Evolutionary conservation across 1,139 yeast genomes (phyloP), one percentile per base, ranked within the genome.

Genomic region (Petasospora fabianii): DNA sequence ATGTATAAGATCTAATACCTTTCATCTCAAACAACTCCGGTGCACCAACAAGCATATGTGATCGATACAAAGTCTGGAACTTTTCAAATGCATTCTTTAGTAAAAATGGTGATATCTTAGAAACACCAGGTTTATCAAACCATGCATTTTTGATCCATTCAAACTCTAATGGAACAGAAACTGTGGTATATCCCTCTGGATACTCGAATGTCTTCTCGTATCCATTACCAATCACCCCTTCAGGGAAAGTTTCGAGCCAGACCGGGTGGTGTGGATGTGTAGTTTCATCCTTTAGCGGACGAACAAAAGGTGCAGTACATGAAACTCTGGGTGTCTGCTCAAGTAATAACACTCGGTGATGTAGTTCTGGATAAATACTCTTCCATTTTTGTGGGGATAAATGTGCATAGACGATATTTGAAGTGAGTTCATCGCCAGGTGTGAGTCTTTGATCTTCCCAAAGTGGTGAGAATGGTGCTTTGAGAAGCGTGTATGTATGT

Each of bases 251-350:
- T 5, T 16, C 12, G 3, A 38, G 21, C 41, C 41, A 38, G 20
- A 38, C 31, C 4, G 38, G 31, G 9, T 39, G 36, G 10, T 29
- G 13, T 14, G 42, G 39, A 8, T 12, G 19, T 30, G 35, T 30
- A 6, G 27, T 20, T 11, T 28, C 36, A 16, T 32, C 27, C 6
- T 19, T 19, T 15, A 32, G 29, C 2, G 30, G 27, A 6, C 33
- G 21, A 24, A 37, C 30, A 10, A 11, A 13, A 2, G 40, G 36
- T 7, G 28, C 14, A 4, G 27, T 15, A 20, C 33, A 24, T n/a
- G 13, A 18, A 11, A 36, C 22, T 4, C 18, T 18, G 6, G 24
- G 30, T 8, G 28, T 28, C n/a, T n/a, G n/a, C n/a, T n/a, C n/a
- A n/a, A n/a, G n/a, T n/a, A n/a, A n/a, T n/a, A n/a, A n/a, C 10